Evolutionary conservation across 495 filamentous ascomycete species (phyloP), one percentile per base, ranked within the genome.

Genomic region (Coniosporium apollinis): DNA sequence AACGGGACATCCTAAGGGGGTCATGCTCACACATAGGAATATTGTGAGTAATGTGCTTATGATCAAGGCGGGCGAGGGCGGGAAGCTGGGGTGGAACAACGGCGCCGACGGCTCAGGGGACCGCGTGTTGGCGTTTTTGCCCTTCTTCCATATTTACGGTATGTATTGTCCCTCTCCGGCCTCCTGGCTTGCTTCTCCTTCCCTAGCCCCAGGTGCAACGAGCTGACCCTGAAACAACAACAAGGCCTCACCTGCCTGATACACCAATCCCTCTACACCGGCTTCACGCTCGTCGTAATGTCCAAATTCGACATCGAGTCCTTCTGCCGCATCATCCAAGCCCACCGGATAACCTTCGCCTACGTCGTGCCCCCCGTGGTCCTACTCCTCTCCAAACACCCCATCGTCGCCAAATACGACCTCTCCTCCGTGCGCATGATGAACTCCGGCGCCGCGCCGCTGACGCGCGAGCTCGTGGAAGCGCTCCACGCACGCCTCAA

Each of bases 91-190:
- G 2, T 73, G 72, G 55, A 57, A 74, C 29, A 71, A 69, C 5
- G 72, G 75, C 2, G 39, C 51, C 11, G 70, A 76, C 51, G 71
- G 70, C 0, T 57, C 70, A 28, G 76, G 78, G 1, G 82, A 91
- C 47, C 70, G 62, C 14, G 52, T 89, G 14, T 47, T 94, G 26
- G 83, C 77, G 1, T 77, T 94, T 39, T 48, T 94, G n/a, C 68
- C 89, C 0, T 94, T 97, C 51, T 94, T 85, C 58, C 87, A 96
- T 55, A 89, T 76, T 40, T 96, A 94, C 47, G 82, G 80, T 54
- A 47, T 53, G 56, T 44, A 11, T 28, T 51, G 56, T 46, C 45
- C 18, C 36, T 57, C 10, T 77, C 64, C 5, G 72, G 66, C 37
- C 54, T 80, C 4, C 54, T 85, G 21, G 75, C 79, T 42, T 61